These are phyloP conservation scores for Aspergillus caelatus DNA, from an alignment of 2,329 filamentous ascomycete species.

Conservation along the genomic window DNA sequence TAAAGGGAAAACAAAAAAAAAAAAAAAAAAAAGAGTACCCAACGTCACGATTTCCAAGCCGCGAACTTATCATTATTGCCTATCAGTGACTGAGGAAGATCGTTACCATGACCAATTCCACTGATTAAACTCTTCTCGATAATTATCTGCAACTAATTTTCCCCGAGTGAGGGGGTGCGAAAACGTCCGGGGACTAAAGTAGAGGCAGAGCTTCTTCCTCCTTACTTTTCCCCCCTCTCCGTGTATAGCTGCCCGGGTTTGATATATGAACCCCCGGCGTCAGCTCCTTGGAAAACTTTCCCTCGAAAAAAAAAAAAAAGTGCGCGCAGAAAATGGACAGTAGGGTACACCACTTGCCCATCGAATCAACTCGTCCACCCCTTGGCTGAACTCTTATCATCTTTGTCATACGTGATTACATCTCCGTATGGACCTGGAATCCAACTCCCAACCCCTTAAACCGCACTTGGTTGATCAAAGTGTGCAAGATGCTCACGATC, in stretches of 20 bases:
- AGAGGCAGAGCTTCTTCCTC: not conserved
- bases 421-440: slow-evolving; percentile 33
- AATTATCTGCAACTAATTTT: not conserved
- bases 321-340: slow-evolving; percentile 31
- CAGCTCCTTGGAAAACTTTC: not conserved
- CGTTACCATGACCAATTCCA: slow-evolving; percentile 3
- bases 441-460: slow-evolving; percentile 29
- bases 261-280: not conserved
- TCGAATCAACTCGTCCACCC: slow-evolving; percentile 24
- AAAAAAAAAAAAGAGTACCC: not conserved
- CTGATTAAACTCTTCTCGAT: slow-evolving; percentile 5
- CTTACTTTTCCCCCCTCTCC: not conserved
- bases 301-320: not conserved
- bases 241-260: not conserved
- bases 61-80: not conserved
- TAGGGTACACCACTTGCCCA: slow-evolving; percentile 16
- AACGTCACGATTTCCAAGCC: slow-evolving; percentile 16
- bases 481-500: slow-evolving; percentile 45
- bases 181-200: not conserved
- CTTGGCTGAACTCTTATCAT: slow-evolving; percentile 24
- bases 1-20: too few relatives aligned
- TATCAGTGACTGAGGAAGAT: slow-evolving; percentile 1
- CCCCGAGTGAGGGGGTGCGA: not conserved
- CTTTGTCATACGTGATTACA: not conserved
- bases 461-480: slow-evolving; percentile 35